Evolutionary conservation across 192 early-diverging fungal species (phyloP).

Genomic region (Chytriomyces hyalinus): DNA sequence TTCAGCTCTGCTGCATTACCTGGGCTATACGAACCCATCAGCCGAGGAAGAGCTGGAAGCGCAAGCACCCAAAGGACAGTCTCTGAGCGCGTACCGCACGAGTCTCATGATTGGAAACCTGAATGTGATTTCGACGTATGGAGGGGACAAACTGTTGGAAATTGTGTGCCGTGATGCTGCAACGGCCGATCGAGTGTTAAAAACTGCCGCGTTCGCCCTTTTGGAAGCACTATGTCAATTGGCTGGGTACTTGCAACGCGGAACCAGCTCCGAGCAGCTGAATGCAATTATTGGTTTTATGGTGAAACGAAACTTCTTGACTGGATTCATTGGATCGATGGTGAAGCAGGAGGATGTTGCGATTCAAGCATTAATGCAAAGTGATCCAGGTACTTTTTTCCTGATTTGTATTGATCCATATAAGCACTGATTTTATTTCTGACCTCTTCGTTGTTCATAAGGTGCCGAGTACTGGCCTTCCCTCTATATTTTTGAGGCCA

Average conservation of each 20-base stretch:
- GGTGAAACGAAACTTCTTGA: constrained; percentile 54
- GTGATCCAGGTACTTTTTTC: constrained; percentile 39
- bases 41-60: not conserved
- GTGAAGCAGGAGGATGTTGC: constrained; percentile 46
- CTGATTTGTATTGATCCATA: not conserved
- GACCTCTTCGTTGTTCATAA: constrained; percentile 4
- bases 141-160: constrained; percentile 74
- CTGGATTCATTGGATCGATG: constrained; percentile 51
- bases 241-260: constrained; percentile 12
- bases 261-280: constrained; percentile 7
- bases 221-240: constrained; percentile 70
- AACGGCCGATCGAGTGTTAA: constrained; percentile 79
- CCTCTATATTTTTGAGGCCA: constrained; percentile 78
- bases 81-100: not conserved
- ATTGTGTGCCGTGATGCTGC: constrained; percentile 80
- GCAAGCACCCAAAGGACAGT: not conserved
- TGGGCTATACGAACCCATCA: constrained; percentile 64
- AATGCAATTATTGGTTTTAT: constrained; percentile 47
- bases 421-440: not conserved
- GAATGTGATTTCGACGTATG: constrained; percentile 43
- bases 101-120: constrained; percentile 34
- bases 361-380: constrained; percentile 42
- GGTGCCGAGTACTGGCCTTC: constrained; percentile 41
- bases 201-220: constrained; percentile 81
- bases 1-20: constrained; percentile 71